Evolutionary conservation across 1,139 yeast genomes (phyloP).

Genomic region (Neolecta irregularis): DNA sequence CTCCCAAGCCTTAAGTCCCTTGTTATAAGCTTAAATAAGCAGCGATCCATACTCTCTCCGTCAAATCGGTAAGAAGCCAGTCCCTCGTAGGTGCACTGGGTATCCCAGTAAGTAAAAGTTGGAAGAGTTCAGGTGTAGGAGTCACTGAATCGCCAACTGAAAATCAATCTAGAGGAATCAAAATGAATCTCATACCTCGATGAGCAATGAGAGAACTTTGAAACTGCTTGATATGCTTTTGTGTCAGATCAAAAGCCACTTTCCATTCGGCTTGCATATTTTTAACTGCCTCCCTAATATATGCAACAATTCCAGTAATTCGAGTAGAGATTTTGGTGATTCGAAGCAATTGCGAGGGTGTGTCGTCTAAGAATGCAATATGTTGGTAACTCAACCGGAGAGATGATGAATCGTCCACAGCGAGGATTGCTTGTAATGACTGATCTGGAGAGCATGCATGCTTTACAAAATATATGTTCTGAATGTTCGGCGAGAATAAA

Average conservation of each 20-base stretch:
- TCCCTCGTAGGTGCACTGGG: slow-evolving; percentile 25
- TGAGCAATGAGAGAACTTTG: slow-evolving; percentile 1
- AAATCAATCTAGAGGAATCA: neutral
- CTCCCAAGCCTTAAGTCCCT: slow-evolving; percentile 44
- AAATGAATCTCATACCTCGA: neutral
- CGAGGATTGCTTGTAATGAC: too few relatives aligned
- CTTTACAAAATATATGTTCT: too few relatives aligned
- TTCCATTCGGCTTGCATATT: slow-evolving; percentile 13
- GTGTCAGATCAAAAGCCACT: slow-evolving; percentile 6
- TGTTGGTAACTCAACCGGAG: too few relatives aligned
- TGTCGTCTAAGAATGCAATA: too few relatives aligned
- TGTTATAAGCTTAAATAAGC: neutral
- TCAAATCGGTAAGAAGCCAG: slow-evolving; percentile 39
- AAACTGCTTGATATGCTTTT: slow-evolving; percentile 2
- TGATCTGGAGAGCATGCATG: too few relatives aligned
- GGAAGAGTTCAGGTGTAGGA: slow-evolving; percentile 9
- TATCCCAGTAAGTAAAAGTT: slow-evolving; percentile 16
- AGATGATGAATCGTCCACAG: too few relatives aligned
- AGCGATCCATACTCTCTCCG: slow-evolving; percentile 28
- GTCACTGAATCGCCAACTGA: slow-evolving; percentile 1
- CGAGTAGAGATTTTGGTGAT: too few relatives aligned
- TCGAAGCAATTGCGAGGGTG: too few relatives aligned
- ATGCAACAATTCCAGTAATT: slow-evolving; percentile 7
- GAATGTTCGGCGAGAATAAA: too few relatives aligned
- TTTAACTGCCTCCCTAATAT: slow-evolving; percentile 12